Conservation (phyloP, 805 yeast genomes). For the Tanozyma kutaoensis region DNA sequence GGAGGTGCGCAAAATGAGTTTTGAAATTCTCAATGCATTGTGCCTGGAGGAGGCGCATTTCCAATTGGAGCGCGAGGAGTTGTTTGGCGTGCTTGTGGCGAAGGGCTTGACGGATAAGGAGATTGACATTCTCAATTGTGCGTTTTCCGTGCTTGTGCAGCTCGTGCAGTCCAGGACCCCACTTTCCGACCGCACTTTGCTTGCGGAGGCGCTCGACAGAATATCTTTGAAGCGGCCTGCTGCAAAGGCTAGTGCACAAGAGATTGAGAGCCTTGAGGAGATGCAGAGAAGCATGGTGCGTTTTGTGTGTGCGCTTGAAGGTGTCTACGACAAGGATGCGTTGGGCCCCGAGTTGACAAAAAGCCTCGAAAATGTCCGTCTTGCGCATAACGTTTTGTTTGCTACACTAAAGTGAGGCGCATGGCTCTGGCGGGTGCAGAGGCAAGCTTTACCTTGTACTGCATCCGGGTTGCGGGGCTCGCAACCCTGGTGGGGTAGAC, state of each 20-base stretch:
- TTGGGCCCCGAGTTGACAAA: too few relatives aligned
- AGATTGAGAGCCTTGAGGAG: slow-evolving; percentile 43
- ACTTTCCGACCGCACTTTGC: slow-evolving; percentile 15
- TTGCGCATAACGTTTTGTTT: too few relatives aligned
- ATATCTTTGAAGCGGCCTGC: slow-evolving; percentile 35
- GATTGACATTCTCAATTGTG: slow-evolving; percentile 40
- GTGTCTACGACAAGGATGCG: too few relatives aligned
- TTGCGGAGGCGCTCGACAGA: slow-evolving; percentile 20
- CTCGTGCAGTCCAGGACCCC: slow-evolving; percentile 10
- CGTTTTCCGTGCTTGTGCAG: slow-evolving; percentile 28
- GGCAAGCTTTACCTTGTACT: too few relatives aligned
- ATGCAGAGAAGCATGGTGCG: too few relatives aligned
- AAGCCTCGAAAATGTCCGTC: too few relatives aligned
- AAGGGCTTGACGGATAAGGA: slow-evolving; percentile 49
- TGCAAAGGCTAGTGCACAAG: slow-evolving; percentile 57
- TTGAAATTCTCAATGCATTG: slow-evolving; percentile 46
- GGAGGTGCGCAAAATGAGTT: slow-evolving; percentile 57
- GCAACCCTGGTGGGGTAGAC: too few relatives aligned
- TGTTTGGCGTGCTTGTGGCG: slow-evolving; percentile 29
- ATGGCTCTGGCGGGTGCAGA: too few relatives aligned
- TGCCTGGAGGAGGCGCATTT: too few relatives aligned
- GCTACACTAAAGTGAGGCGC: too few relatives aligned
- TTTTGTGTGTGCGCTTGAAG: too few relatives aligned
- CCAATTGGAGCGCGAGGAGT: slow-evolving; percentile 13
- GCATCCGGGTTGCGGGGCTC: too few relatives aligned